These are phyloP conservation scores for Carex arenaria DNA, from an alignment of 202 grass and related monocot species.

Conservation along the genomic window DNA sequence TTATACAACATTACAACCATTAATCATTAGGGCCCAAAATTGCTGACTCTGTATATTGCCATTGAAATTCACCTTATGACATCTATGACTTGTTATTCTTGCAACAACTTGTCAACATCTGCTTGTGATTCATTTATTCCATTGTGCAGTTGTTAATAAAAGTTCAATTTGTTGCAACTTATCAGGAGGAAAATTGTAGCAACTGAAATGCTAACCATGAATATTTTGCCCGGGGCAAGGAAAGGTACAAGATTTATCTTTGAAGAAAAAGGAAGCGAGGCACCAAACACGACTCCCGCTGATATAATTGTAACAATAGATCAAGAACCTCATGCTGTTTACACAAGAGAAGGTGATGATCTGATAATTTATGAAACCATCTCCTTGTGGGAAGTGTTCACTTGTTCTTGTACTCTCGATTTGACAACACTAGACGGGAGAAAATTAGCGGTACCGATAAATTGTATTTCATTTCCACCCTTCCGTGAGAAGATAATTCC, in stretches of 20 bases:
- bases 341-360: slow-evolving; percentile 20
- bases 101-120: not conserved
- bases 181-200: not conserved
- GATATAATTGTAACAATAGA: slow-evolving; percentile 24
- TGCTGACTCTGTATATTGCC: not conserved
- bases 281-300: slow-evolving; percentile 11
- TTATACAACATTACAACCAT: not conserved
- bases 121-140: not conserved
- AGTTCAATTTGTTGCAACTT: not conserved
- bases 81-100: not conserved
- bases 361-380: not conserved
- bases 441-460: slow-evolving; percentile 11
- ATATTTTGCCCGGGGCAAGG: slow-evolving; percentile 12
- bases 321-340: slow-evolving; percentile 16
- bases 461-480: not conserved
- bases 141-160: not conserved
- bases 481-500: slow-evolving; percentile 15
- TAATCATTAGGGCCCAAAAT: not conserved
- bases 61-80: not conserved
- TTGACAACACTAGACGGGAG: slow-evolving; percentile 3
- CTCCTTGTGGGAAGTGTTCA: slow-evolving; percentile 10
- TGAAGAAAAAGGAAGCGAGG: slow-evolving; percentile 18
- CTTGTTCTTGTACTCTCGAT: slow-evolving; percentile 18
- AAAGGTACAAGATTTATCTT: slow-evolving; percentile 21
- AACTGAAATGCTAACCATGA: slow-evolving; percentile 20